These are phyloP conservation scores for Talaromyces marneffei DNA, from an alignment of 2,329 filamentous ascomycete species.

Conservation along the genomic window DNA sequence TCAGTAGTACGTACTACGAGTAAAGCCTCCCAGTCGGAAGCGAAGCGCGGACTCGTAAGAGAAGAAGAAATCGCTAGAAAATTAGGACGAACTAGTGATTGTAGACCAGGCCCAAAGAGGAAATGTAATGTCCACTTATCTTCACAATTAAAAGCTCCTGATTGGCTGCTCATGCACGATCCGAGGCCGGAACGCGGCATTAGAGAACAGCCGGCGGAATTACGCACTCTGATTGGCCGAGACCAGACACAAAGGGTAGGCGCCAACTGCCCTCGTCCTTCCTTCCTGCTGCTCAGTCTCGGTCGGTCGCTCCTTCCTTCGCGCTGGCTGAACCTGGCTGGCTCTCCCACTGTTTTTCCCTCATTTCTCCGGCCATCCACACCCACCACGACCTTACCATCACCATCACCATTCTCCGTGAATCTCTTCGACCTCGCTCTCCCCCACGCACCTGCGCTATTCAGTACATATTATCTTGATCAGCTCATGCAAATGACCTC, in stretches of 20 bases:
- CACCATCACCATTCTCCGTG: neutral
- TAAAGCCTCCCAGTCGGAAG: too few relatives aligned
- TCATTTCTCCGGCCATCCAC: neutral
- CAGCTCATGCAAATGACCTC: neutral
- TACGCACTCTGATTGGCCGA: neutral
- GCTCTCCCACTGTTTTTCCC: neutral
- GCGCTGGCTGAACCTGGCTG: neutral
- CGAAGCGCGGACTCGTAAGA: neutral
- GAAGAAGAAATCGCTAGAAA: neutral
- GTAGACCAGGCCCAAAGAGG: neutral
- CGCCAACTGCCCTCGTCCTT: neutral
- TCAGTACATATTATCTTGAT: neutral
- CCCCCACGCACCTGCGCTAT: neutral
- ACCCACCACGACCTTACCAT: neutral
- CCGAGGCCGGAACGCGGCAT: neutral
- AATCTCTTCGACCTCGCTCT: neutral
- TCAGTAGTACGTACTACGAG: too few relatives aligned
- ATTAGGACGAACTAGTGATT: neutral
- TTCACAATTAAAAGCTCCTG: neutral
- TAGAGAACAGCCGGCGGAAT: neutral
- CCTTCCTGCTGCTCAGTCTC: neutral
- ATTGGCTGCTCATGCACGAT: neutral
- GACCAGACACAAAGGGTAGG: neutral
- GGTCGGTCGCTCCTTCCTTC: neutral
- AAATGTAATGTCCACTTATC: neutral